Evolutionary conservation across 2,329 filamentous ascomycete species (phyloP), one percentile per base, ranked within the genome.

Genomic region (Pseudogymnoascus sp.): DNA sequence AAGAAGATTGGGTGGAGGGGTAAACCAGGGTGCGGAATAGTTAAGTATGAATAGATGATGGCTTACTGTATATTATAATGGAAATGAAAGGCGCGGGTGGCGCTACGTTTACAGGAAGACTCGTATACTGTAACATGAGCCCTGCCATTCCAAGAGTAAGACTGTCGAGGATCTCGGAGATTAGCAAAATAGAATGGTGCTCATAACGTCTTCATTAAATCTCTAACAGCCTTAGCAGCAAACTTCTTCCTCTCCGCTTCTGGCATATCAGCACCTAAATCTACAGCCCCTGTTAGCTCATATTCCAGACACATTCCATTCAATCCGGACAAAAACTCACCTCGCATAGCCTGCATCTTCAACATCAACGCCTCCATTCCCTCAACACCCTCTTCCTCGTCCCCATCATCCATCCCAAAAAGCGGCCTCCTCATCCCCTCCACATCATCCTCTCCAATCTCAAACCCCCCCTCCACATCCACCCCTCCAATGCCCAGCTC

Each of bases 351-450:
- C 73, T 85, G 83, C 65, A 89, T 75, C 72, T 83, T 86, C 60
- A 79, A 75, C 83, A 89, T 87, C 81, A 88, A 83, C 61, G 76
- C 75, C 69, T 87, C 84, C 31, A 89, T 71, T 71, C 84, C 82
- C 69, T 81, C 79, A 14, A 88, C 78, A 16, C 76, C 76, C 6
- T 76, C 76, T 73, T 73, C 26, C 26, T 29, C 26, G 6, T 70
- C 68, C 72, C 76, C 75, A 65, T 77, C 75, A 56, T 77, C 74
- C 24, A 70, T 70, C 63, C 69, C 71, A 47, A 70, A 29, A 8
- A 29, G 6, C 26, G 26, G 26, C 26, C 26, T 29, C 26, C 26
- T 29, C 26, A 29, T 67, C 61, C 65, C 50, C 69, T 69, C 63
- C 75, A 75, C 63, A 76, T 71, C 3, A 73, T 72, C 26, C 68